Conservation (phyloP, 1,284 basidiomycete genomes). For the Sporisorium iseilematis-ciliati region DNA sequence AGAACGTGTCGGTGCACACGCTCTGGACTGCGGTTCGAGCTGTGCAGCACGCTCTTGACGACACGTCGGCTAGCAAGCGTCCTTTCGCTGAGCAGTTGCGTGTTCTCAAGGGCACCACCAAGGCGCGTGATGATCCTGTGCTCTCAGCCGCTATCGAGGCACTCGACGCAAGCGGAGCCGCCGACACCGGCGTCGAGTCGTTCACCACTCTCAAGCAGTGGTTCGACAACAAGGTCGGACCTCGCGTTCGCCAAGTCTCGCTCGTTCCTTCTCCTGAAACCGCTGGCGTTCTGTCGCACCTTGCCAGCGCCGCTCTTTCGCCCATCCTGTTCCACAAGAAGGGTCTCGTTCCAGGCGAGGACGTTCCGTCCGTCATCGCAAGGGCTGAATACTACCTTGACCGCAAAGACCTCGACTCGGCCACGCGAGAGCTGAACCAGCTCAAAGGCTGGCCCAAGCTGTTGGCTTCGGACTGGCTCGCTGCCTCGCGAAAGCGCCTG, state of each 20-base stretch:
- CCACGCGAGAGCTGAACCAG: slow-evolving; percentile 91
- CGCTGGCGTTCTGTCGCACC: slow-evolving; percentile 86
- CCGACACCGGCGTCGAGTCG: slow-evolving; percentile 86
- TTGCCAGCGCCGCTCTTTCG: slow-evolving; percentile 83
- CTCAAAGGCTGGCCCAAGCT: slow-evolving; percentile 82
- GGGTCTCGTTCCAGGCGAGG: slow-evolving; percentile 78
- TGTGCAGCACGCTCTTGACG: slow-evolving; percentile 72
- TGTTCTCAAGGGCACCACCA: slow-evolving; percentile 78
- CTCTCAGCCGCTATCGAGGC: slow-evolving; percentile 55
- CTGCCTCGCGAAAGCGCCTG: slow-evolving; percentile 85
- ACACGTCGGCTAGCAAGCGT: slow-evolving; percentile 75
- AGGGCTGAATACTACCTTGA: slow-evolving; percentile 90
- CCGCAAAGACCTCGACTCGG: slow-evolving; percentile 91
- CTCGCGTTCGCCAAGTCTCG: slow-evolving; percentile 86
- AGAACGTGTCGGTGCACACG: slow-evolving; percentile 86
- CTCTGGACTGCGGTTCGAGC: slow-evolving; percentile 72
- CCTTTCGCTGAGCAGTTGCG: slow-evolving; percentile 91
- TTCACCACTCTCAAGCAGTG: slow-evolving; percentile 88
- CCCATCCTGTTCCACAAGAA: slow-evolving; percentile 84
- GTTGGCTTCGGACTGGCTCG: slow-evolving; percentile 89
- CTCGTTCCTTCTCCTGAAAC: slow-evolving; percentile 81
- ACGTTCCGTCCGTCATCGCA: slow-evolving; percentile 86
- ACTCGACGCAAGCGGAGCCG: slow-evolving; percentile 78
- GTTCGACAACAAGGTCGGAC: slow-evolving; percentile 87
- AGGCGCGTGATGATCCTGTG: slow-evolving; percentile 73